Percentiles rank a stretch among this genome's conserved stretches.
Conservation (phyloP, 2,329 filamentous ascomycete genomes). For the Scedosporium aurantiacum region DNA sequence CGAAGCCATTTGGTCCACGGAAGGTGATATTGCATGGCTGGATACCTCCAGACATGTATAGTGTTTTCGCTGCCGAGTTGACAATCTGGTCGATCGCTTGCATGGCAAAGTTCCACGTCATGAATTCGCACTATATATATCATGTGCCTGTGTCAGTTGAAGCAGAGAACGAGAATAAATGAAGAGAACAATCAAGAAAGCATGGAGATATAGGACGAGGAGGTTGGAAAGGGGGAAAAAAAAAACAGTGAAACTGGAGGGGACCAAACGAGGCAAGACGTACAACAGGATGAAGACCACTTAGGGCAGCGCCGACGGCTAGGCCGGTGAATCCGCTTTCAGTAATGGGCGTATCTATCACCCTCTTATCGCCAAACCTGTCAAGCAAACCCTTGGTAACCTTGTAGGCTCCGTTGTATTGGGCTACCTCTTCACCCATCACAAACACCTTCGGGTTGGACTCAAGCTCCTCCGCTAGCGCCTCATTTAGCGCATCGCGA, state of each 20-base stretch:
- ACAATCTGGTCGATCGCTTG: conserved; percentile 99
- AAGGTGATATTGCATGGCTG: conserved; percentile 99
- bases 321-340: conserved; percentile 93
- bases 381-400: conserved; percentile 96
- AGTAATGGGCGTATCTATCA: conserved; percentile 97
- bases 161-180: neutral
- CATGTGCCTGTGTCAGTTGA: conserved; percentile 5
- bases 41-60: conserved; percentile 99
- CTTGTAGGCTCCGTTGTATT: conserved; percentile 99
- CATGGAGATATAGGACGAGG: neutral
- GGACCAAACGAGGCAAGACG: conserved; percentile 26
- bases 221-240: neutral
- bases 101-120: conserved; percentile 99
- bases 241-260: neutral
- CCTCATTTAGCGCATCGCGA: conserved; percentile 94
- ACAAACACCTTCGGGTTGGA: conserved; percentile 89
- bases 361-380: conserved; percentile 91
- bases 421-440: conserved; percentile 94
- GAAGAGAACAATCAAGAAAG: neutral
- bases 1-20: conserved; percentile 97
- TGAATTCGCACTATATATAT: conserved; percentile 76
- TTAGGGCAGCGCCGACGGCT: conserved; percentile 87
- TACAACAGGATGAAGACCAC: conserved; percentile 87
- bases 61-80: conserved; percentile 97
- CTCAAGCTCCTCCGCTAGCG: conserved; percentile 94